Evolutionary conservation across 768 basidiomycete genomes (phyloP).

Genomic region (Naganishia friedmannii): DNA sequence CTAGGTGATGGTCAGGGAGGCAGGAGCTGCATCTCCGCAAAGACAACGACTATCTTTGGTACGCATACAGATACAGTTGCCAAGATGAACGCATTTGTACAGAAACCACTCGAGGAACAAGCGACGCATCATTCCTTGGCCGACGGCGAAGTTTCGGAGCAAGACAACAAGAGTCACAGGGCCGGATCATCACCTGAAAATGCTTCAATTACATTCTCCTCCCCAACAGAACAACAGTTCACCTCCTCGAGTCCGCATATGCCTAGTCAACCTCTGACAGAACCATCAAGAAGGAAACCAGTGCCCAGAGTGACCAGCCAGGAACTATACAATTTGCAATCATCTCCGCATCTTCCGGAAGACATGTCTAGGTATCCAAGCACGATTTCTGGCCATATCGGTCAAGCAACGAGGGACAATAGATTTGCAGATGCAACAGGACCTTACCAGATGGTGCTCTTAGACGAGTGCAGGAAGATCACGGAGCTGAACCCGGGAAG

Average conservation of each 20-base stretch:
- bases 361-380: conserved; percentile 23
- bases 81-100: no score
- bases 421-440: conserved; percentile 12
- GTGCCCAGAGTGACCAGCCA: background rate
- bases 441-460: conserved; percentile 3
- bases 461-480: conserved; percentile 1
- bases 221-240: background rate
- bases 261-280: background rate
- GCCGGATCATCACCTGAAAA: background rate
- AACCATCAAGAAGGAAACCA: background rate
- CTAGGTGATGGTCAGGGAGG: no score
- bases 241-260: background rate
- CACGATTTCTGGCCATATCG: conserved; percentile 7
- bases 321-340: background rate
- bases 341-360: background rate
- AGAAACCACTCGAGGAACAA: background rate
- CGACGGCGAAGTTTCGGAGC: no score
- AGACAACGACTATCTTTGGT: no score
- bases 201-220: background rate
- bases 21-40: no score
- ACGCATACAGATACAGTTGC: no score
- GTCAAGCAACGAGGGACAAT: conserved; percentile 15
- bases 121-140: background rate
- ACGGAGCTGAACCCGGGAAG: background rate
- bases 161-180: background rate